Evolutionary conservation across 164 flowering plant species (phyloP).

Genomic region (Santalum album): DNA sequence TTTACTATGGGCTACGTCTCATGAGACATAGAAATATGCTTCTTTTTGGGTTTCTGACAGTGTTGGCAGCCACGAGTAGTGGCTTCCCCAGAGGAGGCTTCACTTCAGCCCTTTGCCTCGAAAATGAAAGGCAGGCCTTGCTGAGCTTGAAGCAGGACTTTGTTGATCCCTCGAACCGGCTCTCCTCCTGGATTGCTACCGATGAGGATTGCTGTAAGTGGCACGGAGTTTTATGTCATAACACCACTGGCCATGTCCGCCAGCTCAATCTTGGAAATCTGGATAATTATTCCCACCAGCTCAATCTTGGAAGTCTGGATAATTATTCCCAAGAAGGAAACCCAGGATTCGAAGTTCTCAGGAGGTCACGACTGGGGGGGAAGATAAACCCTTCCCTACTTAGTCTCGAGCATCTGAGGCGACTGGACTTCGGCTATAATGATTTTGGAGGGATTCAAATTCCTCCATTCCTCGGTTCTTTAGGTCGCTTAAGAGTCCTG

Average conservation of each 20-base stretch:
- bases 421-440: slow-evolving; percentile 20
- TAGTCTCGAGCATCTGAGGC: slow-evolving; percentile 6
- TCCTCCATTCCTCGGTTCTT: slow-evolving; percentile 12
- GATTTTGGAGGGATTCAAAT: no score
- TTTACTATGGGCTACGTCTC: no score
- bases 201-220: slow-evolving; percentile 16
- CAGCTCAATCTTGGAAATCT: slow-evolving; percentile 10
- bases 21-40: no score
- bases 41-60: no score
- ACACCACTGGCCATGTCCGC: slow-evolving; percentile 9
- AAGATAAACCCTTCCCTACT: slow-evolving; percentile 15
- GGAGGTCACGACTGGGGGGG: slow-evolving; percentile 4
- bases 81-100: no score
- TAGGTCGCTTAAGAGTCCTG: slow-evolving; percentile 5
- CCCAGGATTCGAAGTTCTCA: background rate
- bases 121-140: slow-evolving; percentile 5
- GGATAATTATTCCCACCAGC: no score
- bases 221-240: slow-evolving; percentile 13
- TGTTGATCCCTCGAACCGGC: slow-evolving; percentile 5
- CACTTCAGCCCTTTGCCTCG: no score
- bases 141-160: slow-evolving; percentile 7
- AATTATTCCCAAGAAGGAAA: no score
- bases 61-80: no score
- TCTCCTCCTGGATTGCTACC: slow-evolving; percentile 11
- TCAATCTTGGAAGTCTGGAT: no score